phyloP scores from a whole-genome alignment of 345 rosid species.

The Barbarea vulgaris region DNA sequence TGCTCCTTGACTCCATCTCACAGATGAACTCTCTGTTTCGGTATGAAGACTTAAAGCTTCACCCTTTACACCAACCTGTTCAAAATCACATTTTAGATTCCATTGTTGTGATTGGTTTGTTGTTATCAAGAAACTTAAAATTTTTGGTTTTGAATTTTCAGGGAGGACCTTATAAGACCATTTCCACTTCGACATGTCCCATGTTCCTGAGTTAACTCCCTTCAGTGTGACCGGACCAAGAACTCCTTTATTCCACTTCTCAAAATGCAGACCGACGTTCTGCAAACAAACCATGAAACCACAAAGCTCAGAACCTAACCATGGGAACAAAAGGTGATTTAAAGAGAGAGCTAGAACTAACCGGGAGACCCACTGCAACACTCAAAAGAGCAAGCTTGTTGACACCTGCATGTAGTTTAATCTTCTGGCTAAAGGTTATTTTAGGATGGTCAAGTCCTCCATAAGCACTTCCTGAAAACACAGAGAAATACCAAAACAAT shows the following conservation, averaged over 20 bases:
- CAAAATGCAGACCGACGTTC: conserved; percentile 89
- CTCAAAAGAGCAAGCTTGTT: conserved; percentile 84
- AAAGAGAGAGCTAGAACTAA: conserved; percentile 42
- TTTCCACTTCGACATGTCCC: conserved; percentile 80
- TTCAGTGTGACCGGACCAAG: conserved; percentile 76
- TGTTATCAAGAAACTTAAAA: not conserved
- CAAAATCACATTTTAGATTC: not conserved
- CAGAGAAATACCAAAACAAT: not conserved
- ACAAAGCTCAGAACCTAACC: not conserved
- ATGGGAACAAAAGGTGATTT: not conserved
- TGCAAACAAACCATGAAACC: conserved; percentile 36
- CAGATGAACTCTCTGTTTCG: conserved; percentile 60
- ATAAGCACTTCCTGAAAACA: conserved; percentile 70
- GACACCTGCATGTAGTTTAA: conserved; percentile 70
- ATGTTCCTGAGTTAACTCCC: conserved; percentile 76
- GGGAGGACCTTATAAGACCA: conserved; percentile 88
- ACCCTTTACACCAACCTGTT: conserved; percentile 76
- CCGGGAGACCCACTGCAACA: conserved; percentile 83
- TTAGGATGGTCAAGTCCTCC: conserved; percentile 64
- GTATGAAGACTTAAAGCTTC: conserved; percentile 74
- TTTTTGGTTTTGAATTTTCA: not conserved
- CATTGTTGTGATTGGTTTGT: conserved; percentile 8
- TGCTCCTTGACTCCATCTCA: conserved; percentile 79
- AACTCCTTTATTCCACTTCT: conserved; percentile 82
- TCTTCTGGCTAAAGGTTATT: conserved; percentile 66